These are phyloP conservation scores for Patellaria atrata DNA, from an alignment of 495 filamentous ascomycete species.

Conservation along the genomic window DNA sequence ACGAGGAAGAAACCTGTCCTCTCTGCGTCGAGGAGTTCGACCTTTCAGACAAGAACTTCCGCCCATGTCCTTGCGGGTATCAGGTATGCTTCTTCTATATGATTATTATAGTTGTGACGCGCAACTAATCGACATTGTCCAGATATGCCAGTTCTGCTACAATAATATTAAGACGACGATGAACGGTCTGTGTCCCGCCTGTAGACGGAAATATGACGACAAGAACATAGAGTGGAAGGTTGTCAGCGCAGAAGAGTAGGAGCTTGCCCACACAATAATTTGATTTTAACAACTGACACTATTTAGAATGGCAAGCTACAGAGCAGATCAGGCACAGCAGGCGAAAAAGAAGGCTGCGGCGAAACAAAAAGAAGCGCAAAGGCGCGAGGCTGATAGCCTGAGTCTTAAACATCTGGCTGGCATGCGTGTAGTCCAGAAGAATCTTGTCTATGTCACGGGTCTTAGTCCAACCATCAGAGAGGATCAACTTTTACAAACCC, in stretches of 20 bases:
- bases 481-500: slow-evolving; percentile 73
- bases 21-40: slow-evolving; percentile 99
- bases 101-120: not conserved
- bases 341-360: slow-evolving; percentile 82
- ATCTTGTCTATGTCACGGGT: slow-evolving; percentile 94
- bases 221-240: slow-evolving; percentile 93
- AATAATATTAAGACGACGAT: slow-evolving; percentile 96
- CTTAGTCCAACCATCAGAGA: slow-evolving; percentile 81
- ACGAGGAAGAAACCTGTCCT: slow-evolving; percentile 65
- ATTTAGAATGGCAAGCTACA: slow-evolving; percentile 29
- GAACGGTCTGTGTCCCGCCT: slow-evolving; percentile 92
- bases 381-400: slow-evolving; percentile 84
- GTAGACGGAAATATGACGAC: slow-evolving; percentile 86
- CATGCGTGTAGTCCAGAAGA: slow-evolving; percentile 92
- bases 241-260: slow-evolving; percentile 84
- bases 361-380: slow-evolving; percentile 87
- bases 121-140: slow-evolving; percentile 8
- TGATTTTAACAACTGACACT: slow-evolving; percentile 4
- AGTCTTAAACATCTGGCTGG: slow-evolving; percentile 91
- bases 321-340: slow-evolving; percentile 77
- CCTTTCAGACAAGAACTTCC: slow-evolving; percentile 91
- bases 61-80: slow-evolving; percentile 94
- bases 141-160: slow-evolving; percentile 99
- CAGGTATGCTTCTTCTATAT: slow-evolving; percentile 47
- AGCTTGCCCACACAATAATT: slow-evolving; percentile 14